These are phyloP conservation scores for Dipodascus albidus DNA, from an alignment of 805 yeast species.

Conservation along the genomic window DNA sequence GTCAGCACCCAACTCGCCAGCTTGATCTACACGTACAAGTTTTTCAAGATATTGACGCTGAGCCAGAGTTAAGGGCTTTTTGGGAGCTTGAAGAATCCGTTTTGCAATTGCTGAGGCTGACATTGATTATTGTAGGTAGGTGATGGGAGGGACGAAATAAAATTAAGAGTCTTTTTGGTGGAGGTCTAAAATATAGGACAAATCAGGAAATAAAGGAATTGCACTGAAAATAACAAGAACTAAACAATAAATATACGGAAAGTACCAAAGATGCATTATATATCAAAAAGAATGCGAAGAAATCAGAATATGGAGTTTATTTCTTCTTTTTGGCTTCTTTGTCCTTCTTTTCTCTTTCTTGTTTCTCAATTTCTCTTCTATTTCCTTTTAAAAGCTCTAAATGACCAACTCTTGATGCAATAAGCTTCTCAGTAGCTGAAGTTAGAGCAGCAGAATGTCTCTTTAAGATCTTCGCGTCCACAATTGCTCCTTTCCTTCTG, in stretches of 20 bases:
- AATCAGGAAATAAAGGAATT: neutral
- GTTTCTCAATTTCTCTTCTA: slow-evolving; percentile 68
- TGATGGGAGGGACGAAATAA: too few relatives aligned
- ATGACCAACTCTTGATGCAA: slow-evolving; percentile 89
- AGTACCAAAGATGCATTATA: neutral
- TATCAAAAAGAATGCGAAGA: neutral
- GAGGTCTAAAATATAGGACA: too few relatives aligned
- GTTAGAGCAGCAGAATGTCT: slow-evolving; percentile 42
- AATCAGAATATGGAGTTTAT: neutral
- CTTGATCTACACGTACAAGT: slow-evolving; percentile 82
- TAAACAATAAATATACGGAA: neutral
- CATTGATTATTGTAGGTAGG: too few relatives aligned
- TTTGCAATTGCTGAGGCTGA: slow-evolving; percentile 6
- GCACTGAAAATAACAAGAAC: neutral
- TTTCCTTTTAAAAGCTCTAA: slow-evolving; percentile 85
- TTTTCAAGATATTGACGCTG: slow-evolving; percentile 19
- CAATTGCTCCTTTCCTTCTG: slow-evolving; percentile 42
- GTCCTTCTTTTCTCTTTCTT: slow-evolving; percentile 32
- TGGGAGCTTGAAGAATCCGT: slow-evolving; percentile 19
- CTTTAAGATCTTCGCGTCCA: slow-evolving; percentile 45
- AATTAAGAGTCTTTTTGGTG: too few relatives aligned
- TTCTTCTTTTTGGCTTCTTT: slow-evolving; percentile 6
- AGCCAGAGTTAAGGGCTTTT: slow-evolving; percentile 11
- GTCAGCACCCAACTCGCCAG: slow-evolving; percentile 95
- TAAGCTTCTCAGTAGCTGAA: slow-evolving; percentile 67